Evolutionary conservation across 176 grass and related monocot species (phyloP).

Genomic region (Neostapfia colusana): DNA sequence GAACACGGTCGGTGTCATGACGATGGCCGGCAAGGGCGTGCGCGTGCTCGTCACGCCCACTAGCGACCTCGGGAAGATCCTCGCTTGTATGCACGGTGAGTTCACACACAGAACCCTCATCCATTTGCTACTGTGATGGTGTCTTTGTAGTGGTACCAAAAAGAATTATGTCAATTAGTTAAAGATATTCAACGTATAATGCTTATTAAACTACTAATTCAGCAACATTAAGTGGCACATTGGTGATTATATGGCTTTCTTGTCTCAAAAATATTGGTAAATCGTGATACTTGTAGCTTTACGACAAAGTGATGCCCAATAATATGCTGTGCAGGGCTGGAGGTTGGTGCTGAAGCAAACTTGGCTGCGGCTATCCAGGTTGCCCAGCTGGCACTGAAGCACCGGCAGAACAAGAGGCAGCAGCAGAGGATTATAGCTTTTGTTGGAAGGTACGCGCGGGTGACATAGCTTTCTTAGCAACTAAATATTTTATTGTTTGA

Average conservation of each 20-base stretch:
- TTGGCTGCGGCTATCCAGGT: constrained; percentile 89
- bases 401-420: constrained; percentile 98
- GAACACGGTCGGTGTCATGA: constrained; percentile 96
- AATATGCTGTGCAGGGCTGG: constrained; percentile 56
- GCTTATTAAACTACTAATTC: neutral
- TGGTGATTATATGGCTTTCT: neutral
- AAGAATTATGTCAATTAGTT: constrained; percentile 6
- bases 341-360: constrained; percentile 90
- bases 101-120: neutral
- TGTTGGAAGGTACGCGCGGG: constrained; percentile 68
- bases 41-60: constrained; percentile 97
- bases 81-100: constrained; percentile 95
- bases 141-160: neutral
- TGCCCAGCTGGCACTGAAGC: constrained; percentile 93
- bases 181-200: neutral
- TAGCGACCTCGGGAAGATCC: constrained; percentile 97
- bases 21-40: constrained; percentile 97
- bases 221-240: neutral
- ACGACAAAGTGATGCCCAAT: neutral
- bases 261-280: neutral
- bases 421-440: constrained; percentile 97
- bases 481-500: neutral
- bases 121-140: neutral
- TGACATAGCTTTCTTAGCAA: neutral
- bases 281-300: neutral